phyloP scores from a whole-genome alignment of 352 stramenopile genomes.

The Halophytophthora polymorphica region DNA sequence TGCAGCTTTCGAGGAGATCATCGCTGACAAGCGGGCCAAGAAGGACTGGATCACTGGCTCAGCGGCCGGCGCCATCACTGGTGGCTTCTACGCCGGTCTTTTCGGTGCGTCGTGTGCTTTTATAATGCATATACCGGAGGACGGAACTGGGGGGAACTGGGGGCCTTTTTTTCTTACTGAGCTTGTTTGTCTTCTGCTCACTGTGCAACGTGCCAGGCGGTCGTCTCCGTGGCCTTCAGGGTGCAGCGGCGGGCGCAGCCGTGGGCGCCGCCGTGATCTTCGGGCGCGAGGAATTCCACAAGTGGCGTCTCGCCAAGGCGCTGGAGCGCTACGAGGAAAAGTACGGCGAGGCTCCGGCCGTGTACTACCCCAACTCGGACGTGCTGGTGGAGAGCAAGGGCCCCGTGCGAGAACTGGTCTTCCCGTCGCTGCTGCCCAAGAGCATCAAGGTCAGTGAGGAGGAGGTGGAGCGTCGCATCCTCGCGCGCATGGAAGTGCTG shows the following conservation, averaged over 20 bases:
- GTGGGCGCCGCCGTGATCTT: conserved; percentile 61
- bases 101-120: conserved; percentile 36
- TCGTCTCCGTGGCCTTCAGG: conserved; percentile 63
- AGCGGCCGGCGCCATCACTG: conserved; percentile 55
- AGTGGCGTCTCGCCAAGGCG: conserved; percentile 71
- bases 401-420: conserved; percentile 46
- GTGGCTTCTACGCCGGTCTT: conserved; percentile 67
- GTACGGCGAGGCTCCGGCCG: conserved; percentile 53
- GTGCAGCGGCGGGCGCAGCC: conserved; percentile 52
- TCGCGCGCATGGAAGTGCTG: conserved; percentile 70
- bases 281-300: conserved; percentile 67
- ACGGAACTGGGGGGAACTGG: not conserved
- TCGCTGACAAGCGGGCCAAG: conserved; percentile 61
- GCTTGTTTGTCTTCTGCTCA: not conserved
- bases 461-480: conserved; percentile 75
- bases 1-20: conserved; percentile 73
- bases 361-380: conserved; percentile 65
- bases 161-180: not conserved
- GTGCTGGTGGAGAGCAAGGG: conserved; percentile 62
- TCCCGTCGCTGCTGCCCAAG: conserved; percentile 70
- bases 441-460: conserved; percentile 71
- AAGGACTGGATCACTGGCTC: conserved; percentile 59
- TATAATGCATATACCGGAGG: not conserved
- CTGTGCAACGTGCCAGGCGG: conserved; percentile 38
- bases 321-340: conserved; percentile 81